Percentiles rank a stretch among this genome's conserved stretches.
phyloP scores from a whole-genome alignment of 2,329 filamentous ascomycete species.

The Ascochyta koolunga region DNA sequence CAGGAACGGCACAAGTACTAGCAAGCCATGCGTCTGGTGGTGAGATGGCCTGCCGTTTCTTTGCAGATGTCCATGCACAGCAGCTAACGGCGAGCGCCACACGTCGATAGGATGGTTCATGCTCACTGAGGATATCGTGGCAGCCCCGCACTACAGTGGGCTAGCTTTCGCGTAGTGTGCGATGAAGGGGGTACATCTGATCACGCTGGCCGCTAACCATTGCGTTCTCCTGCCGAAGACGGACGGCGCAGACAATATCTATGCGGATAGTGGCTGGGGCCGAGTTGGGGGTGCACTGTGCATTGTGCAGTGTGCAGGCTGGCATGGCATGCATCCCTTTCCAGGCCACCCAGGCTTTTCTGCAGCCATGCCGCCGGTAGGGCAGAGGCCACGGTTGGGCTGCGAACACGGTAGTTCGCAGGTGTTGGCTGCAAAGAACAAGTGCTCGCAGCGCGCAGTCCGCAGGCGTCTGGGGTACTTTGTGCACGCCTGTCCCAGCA shows the following conservation, averaged over 20 bases:
- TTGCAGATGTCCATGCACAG: not conserved
- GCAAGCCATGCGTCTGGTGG: not conserved
- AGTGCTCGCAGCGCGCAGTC: conserved; percentile 5
- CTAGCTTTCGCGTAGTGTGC: conserved; percentile 8
- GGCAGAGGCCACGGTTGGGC: conserved; percentile 14
- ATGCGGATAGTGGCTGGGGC: conserved; percentile 19
- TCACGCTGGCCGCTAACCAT: conserved; percentile 26
- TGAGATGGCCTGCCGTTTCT: not conserved
- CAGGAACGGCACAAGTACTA: not conserved
- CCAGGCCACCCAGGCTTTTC: conserved; percentile 19
- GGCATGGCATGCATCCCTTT: conserved; percentile 30
- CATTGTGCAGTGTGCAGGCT: conserved; percentile 18
- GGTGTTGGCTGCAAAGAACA: conserved; percentile 12
- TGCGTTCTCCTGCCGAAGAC: conserved; percentile 25
- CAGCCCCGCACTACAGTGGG: conserved; percentile 21
- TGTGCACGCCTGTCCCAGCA: not conserved
- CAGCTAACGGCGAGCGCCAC: not conserved
- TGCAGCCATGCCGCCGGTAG: conserved; percentile 28
- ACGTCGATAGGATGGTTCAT: not conserved
- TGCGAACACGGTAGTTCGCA: conserved; percentile 33
- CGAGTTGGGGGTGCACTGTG: conserved; percentile 34
- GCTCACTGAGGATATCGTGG: not conserved
- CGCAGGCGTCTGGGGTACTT: conserved; percentile 6
- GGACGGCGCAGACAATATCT: conserved; percentile 21
- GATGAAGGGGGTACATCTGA: conserved; percentile 21